Evolutionary conservation across 148 eudicot genomes (phyloP), one percentile per base, ranked within the genome.

Genomic region (Rhododendron ferrugineum): DNA sequence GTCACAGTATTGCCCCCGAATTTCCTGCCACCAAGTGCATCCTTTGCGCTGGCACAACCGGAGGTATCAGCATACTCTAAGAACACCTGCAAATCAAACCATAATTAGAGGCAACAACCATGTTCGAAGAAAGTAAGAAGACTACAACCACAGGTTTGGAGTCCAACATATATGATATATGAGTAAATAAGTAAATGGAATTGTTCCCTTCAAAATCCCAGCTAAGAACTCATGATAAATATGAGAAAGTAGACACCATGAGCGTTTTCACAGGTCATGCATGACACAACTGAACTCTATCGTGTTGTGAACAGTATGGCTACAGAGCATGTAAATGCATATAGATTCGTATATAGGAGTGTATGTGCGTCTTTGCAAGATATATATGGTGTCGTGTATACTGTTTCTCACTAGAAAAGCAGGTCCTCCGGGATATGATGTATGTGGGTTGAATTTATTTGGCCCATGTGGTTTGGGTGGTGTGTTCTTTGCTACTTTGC

Each of bases 1-100:
- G 87, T 88, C 78, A 95, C 98, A 36, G 89, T 85, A 79, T 92
- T 95, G 82, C 96, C 95, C 26, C 96, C 96, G 9, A 95, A 95
- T 90, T 93, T 95, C 85, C 98, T 82, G 75, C 98, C 98, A 81
- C 91, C 90, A 32, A 95, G 89, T 78, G 91, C 90, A 72, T 83
- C 90, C 91, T 90, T 93, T n/a, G 98, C 98, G 22, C 86, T 93
- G 22, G 90, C 76, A 89, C 93, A 90, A 6, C 90, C 90, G 1
- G 76, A 68, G 5, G 88, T 58, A 87, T 93, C 96, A 34, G 84
- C 82, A 76, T 93, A 95, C 91, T 95, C 98, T 93, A 95, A 88
- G 86, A 95, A 95, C 74, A 95, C 98, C 98, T 95, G 88, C 78
- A 78, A 84, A 56, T 34, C 1, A 82, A 80, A 68, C 74, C 49